A percentile compares a stretch with the other conserved stretches of the same genome.
Evolutionary conservation across 1,284 basidiomycete genomes (phyloP).

Genomic region (Ustilago sp.): DNA sequence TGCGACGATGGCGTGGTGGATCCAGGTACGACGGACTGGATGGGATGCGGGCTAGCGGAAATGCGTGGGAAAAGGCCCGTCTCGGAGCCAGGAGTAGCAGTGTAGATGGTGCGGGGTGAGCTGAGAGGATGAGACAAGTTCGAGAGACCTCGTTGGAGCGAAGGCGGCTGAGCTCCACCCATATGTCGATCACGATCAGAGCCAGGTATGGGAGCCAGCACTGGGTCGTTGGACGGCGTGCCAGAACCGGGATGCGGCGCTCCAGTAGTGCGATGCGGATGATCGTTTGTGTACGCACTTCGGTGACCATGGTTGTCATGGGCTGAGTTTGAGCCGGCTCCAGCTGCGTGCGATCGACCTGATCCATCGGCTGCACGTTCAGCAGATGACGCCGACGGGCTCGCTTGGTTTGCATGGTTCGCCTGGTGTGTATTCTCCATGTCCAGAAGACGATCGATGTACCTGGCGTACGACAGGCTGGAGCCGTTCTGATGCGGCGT

Average conservation of each 20-base stretch:
- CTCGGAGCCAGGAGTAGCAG: slow-evolving; percentile 21
- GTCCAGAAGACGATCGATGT: slow-evolving; percentile 38
- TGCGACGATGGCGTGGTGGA: slow-evolving; percentile 28
- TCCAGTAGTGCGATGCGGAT: slow-evolving; percentile 7
- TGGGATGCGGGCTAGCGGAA: slow-evolving; percentile 18
- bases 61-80: slow-evolving; percentile 27
- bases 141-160: slow-evolving; percentile 26
- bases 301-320: not conserved
- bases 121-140: slow-evolving; percentile 21
- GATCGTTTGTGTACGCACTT: slow-evolving; percentile 7
- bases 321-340: not conserved
- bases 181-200: slow-evolving; percentile 13
- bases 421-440: slow-evolving; percentile 20
- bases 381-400: not conserved
- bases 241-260: not conserved
- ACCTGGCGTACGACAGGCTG: slow-evolving; percentile 38
- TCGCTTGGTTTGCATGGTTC: not conserved
- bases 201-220: slow-evolving; percentile 2
- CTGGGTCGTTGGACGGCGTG: not conserved
- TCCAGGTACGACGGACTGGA: slow-evolving; percentile 2
- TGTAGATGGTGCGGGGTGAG: slow-evolving; percentile 38
- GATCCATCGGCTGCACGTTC: not conserved
- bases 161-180: slow-evolving; percentile 9
- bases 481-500: slow-evolving; percentile 44
- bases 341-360: not conserved